Evolutionary conservation across 345 rosid species (phyloP).

Genomic region (Microthlaspi erraticum): DNA sequence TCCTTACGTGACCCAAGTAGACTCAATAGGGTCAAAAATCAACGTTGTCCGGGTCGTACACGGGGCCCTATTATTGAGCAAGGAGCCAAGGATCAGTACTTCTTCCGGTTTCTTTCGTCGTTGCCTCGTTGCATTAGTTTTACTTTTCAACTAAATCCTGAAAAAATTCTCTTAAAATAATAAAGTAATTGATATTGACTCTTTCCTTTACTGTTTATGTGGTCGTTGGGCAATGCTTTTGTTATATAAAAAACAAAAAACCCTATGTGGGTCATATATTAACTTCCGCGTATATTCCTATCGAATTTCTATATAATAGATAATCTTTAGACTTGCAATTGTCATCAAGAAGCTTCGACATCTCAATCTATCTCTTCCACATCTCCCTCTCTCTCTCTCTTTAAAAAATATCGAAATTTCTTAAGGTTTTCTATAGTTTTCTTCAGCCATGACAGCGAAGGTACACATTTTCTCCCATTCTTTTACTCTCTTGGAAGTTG

Average conservation of each 20-base stretch:
- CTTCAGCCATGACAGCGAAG: conserved; percentile 26
- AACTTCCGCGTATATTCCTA: neutral
- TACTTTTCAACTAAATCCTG: neutral
- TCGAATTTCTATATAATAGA: conserved; percentile 27
- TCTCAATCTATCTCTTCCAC: neutral
- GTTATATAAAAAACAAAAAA: neutral
- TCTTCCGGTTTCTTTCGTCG: conserved; percentile 21
- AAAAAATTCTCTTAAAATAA: neutral
- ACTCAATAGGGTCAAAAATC: conserved; percentile 18
- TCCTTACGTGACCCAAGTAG: conserved; percentile 17
- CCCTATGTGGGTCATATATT: conserved; percentile 14
- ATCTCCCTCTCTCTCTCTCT: neutral
- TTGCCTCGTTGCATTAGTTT: neutral
- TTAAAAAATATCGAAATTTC: conserved; percentile 5
- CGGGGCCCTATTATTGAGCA: neutral
- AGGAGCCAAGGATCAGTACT: neutral
- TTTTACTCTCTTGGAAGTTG: neutral
- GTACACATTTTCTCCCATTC: conserved; percentile 11
- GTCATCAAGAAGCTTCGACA: conserved; percentile 32
- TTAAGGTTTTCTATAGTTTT: neutral
- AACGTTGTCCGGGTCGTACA: conserved; percentile 17
- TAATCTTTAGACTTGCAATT: neutral
- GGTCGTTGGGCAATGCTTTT: neutral
- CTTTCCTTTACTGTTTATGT: neutral
- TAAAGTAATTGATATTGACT: conserved; percentile 2